Conservation (phyloP, 768 basidiomycete species). For the Mycena galericulata region DNA sequence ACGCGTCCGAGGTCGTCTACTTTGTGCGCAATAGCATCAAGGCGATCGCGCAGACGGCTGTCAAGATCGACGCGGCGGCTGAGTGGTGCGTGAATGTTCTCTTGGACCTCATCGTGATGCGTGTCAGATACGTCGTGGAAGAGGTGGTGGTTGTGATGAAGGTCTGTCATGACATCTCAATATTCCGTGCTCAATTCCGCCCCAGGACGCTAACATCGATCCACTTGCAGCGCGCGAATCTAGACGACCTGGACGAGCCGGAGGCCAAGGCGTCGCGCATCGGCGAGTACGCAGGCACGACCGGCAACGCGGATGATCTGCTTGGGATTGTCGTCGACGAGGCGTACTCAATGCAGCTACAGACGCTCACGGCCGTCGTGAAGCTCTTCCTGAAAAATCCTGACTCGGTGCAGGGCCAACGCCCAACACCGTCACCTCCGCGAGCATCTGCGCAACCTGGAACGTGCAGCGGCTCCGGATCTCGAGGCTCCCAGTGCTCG, state of each 20-base stretch:
- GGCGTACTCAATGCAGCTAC: slow-evolving; percentile 86
- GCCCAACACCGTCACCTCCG: slow-evolving; percentile 96
- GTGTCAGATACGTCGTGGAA: slow-evolving; percentile 97
- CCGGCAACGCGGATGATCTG: slow-evolving; percentile 96
- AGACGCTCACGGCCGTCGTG: slow-evolving; percentile 94
- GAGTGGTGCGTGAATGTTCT: slow-evolving; percentile 96
- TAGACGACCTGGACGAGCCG: slow-evolving; percentile 97
- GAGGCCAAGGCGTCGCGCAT: slow-evolving; percentile 98
- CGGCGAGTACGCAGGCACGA: slow-evolving; percentile 97
- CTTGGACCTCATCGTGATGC: slow-evolving; percentile 90
- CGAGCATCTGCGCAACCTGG: slow-evolving; percentile 87
- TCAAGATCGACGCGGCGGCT: slow-evolving; percentile 93
- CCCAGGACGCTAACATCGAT: slow-evolving; percentile 95
- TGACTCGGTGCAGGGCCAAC: slow-evolving; percentile 91
- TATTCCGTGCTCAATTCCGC: not conserved
- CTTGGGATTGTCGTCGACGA: slow-evolving; percentile 93
- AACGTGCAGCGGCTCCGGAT: slow-evolving; percentile 91
- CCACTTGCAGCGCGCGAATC: slow-evolving; percentile 93
- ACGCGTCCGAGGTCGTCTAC: slow-evolving; percentile 97
- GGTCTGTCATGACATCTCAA: slow-evolving; percentile 56
- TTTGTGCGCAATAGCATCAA: slow-evolving; percentile 96
- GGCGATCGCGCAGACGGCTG: slow-evolving; percentile 96
- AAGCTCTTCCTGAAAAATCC: slow-evolving; percentile 97
- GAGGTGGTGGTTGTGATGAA: slow-evolving; percentile 99
- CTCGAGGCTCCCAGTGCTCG: slow-evolving; percentile 46